Base-by-base conservation (phyloP, 208 protist genomes). In the Acanthamoeba sp. region DNA sequence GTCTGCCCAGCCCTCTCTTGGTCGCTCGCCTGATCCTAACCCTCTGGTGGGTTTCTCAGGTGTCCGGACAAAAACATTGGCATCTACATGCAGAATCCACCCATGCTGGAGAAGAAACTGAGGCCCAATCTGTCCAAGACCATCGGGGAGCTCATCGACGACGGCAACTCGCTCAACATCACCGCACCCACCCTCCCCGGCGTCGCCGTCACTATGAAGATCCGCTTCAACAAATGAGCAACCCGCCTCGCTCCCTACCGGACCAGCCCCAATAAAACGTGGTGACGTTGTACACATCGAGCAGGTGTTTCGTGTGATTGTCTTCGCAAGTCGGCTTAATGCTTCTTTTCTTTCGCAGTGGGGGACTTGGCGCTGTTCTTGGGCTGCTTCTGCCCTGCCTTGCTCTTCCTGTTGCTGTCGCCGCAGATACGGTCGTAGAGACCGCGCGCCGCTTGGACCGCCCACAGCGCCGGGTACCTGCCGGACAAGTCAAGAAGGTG, bases 71-170 rank as follows among this genome's bases (percentile, higher is more conserved):
- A 55, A n/a, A 64, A 64, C 42, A 64, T 89, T 3, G 52, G 52
- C 29, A 66, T 89, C 29, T 89, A 89, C 80, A 55, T 89, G 80
- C 80, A 89, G 52, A 64, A 55, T 48, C 80, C 80, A n/a, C 80
- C 40, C 52, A 64, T 64, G 48, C n/a, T 89, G 29, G 80, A 89
- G 52, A 89, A 89, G 80, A 89, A 89, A 22, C 42, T 64, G 48
- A 89, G 80, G 52, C 80, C 80, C 80, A 89, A 89, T 32, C 80
- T 89, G 71, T 40, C 34, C 36, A 80, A 80, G 71, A 80, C 34
- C 71, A 80, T 80, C 71, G 71, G 71, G 36, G 71, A 80, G 71
- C 71, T 80, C 71, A 80, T 80, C 36, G 71, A 45, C 22, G 71
- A 80, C 24, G 71, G 71, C 36, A 45, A 50, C 38, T 80, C 71